Evolutionary conservation across 1,284 basidiomycete species (phyloP).

Genomic region (Microbotryum scabiosae): DNA sequence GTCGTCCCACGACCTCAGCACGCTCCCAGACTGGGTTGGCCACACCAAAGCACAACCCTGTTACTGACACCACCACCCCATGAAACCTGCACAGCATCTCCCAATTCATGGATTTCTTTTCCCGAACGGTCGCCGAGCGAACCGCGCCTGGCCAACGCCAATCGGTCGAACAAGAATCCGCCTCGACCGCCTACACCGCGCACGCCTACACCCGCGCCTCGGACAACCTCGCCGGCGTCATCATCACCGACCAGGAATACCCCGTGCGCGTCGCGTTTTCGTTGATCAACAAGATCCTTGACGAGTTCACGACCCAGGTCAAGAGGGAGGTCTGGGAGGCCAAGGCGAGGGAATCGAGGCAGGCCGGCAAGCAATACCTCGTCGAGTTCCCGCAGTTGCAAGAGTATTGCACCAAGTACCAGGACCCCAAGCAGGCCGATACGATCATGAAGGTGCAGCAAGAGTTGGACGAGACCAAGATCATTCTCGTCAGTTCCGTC

Average conservation of each 20-base stretch:
- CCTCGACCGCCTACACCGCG: slow-evolving; percentile 60
- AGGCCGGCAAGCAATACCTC: slow-evolving; percentile 21
- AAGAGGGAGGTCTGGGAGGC: slow-evolving; percentile 55
- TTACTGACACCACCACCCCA: not conserved
- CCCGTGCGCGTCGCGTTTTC: slow-evolving; percentile 91
- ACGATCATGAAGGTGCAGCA: slow-evolving; percentile 98
- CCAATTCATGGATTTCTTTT: slow-evolving; percentile 86
- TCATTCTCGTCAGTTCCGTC: slow-evolving; percentile 63
- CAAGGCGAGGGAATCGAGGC: slow-evolving; percentile 44
- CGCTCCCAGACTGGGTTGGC: too few relatives aligned
- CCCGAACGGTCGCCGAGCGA: slow-evolving; percentile 84
- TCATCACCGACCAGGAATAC: slow-evolving; percentile 93
- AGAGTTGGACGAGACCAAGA: slow-evolving; percentile 98
- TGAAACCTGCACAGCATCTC: slow-evolving; percentile 45
- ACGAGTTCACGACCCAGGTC: slow-evolving; percentile 79
- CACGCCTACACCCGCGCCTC: slow-evolving; percentile 61
- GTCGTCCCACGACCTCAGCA: too few relatives aligned
- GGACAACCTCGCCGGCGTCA: slow-evolving; percentile 56
- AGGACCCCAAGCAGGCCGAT: slow-evolving; percentile 96
- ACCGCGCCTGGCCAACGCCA: slow-evolving; percentile 75
- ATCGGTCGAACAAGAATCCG: slow-evolving; percentile 79
- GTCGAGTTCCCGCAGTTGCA: slow-evolving; percentile 51
- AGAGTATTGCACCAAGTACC: slow-evolving; percentile 83
- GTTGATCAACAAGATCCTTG: slow-evolving; percentile 83
- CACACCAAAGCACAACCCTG: too few relatives aligned